phyloP scores from a whole-genome alignment of 768 basidiomycete species.

The Lepiota brunneoincarnata region DNA sequence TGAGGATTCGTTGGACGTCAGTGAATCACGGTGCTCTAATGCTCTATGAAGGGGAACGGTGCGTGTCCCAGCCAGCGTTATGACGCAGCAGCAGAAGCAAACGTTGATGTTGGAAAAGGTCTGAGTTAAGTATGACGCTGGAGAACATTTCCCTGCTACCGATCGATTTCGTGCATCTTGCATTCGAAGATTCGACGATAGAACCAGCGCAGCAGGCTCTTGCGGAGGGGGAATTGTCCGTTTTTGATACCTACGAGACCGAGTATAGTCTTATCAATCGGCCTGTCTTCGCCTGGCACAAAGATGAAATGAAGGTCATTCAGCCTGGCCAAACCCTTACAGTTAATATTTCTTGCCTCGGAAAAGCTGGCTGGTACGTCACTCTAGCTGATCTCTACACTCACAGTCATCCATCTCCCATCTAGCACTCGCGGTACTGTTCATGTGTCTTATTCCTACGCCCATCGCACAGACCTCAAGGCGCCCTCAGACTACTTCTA shows the following conservation, averaged over 20 bases:
- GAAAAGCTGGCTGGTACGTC: conserved; percentile 90
- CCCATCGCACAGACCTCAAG: conserved; percentile 42
- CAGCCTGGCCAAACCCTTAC: conserved; percentile 69
- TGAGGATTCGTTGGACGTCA: conserved; percentile 85
- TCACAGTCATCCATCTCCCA: conserved; percentile 9
- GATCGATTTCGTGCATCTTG: conserved; percentile 81
- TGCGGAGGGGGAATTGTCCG: conserved; percentile 74
- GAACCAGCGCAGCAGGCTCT: conserved; percentile 72
- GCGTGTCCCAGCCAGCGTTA: conserved; percentile 21
- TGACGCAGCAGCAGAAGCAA: conserved; percentile 8
- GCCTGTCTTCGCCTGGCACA: conserved; percentile 80
- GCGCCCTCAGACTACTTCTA: conserved; percentile 59
- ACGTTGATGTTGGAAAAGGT: conserved; percentile 41
- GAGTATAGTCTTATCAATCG: conserved; percentile 76
- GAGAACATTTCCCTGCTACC: conserved; percentile 86
- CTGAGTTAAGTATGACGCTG: conserved; percentile 78
- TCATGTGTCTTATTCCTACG: conserved; percentile 79
- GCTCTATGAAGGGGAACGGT: conserved; percentile 95
- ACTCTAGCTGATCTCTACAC: not conserved
- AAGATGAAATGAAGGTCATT: conserved; percentile 48
- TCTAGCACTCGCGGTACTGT: conserved; percentile 74
- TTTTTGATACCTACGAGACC: conserved; percentile 88
- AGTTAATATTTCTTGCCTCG: conserved; percentile 71
- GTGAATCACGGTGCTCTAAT: conserved; percentile 92
- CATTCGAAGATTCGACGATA: conserved; percentile 90